Conservation (phyloP, 768 basidiomycete species). For the Strobilomyces echinocephalus region DNA sequence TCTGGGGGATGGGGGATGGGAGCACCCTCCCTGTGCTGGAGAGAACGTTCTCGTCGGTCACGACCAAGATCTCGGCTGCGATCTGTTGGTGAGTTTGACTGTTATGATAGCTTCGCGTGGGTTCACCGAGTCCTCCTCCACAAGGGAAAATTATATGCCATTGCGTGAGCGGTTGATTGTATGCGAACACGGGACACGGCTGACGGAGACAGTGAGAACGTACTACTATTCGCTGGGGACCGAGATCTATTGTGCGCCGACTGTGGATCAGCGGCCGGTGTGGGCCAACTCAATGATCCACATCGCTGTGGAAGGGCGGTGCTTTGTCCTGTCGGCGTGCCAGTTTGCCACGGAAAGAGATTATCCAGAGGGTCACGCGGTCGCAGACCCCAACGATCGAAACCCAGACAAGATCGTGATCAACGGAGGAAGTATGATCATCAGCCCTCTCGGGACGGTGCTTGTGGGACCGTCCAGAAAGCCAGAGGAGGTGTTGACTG, state of each 20-base stretch:
- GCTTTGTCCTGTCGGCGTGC: conserved; percentile 62
- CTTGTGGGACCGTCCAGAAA: conserved; percentile 56
- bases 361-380: conserved; percentile 46
- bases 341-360: conserved; percentile 54
- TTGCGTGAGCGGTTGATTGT: conserved; percentile 36
- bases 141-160: conserved; percentile 71
- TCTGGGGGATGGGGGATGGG: conserved; percentile 61
- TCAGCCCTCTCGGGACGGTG: conserved; percentile 51
- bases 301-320: conserved; percentile 64
- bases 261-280: conserved; percentile 52
- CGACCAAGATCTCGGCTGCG: conserved; percentile 48
- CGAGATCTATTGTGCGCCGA: conserved; percentile 62
- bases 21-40: conserved; percentile 48
- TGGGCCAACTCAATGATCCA: conserved; percentile 60
- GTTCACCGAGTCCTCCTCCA: neutral
- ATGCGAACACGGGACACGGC: neutral
- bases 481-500: conserved; percentile 50
- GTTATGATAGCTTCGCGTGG: neutral
- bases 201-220: conserved; percentile 42
- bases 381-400: conserved; percentile 34
- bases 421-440: conserved; percentile 57
- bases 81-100: conserved; percentile 49
- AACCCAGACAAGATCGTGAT: conserved; percentile 51
- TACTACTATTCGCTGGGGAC: conserved; percentile 57
- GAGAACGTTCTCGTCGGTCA: conserved; percentile 35